Percentiles rank a stretch among this genome's conserved stretches.
phyloP scores from a whole-genome alignment of 2,329 filamentous ascomycete species.

The Botrytis galanthina region DNA sequence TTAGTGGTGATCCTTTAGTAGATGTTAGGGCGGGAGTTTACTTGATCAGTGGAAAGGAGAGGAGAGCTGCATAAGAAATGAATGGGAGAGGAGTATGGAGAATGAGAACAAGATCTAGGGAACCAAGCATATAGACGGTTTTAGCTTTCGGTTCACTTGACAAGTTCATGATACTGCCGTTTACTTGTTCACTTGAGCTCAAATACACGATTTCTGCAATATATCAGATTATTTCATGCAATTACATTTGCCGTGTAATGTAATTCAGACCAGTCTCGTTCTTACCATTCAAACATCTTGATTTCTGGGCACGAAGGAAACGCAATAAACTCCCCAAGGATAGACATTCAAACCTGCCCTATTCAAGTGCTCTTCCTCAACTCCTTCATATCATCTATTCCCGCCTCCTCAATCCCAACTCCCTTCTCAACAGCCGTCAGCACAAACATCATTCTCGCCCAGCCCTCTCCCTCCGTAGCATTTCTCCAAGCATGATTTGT shows the following conservation, averaged over 20 bases:
- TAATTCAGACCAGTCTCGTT: neutral
- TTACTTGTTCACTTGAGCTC: neutral
- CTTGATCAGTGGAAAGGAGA: slow-evolving; percentile 52
- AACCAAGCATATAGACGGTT: too few relatives aligned
- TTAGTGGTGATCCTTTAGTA: slow-evolving; percentile 54
- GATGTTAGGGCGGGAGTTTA: slow-evolving; percentile 56
- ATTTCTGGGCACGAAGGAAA: neutral
- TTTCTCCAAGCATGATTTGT: slow-evolving; percentile 46
- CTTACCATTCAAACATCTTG: accelerated
- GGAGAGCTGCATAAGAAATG: slow-evolving; percentile 39
- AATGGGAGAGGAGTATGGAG: neutral
- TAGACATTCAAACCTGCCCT: too few relatives aligned
- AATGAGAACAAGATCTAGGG: neutral
- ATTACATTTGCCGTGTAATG: neutral
- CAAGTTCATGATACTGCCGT: neutral
- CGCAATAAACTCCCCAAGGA: accelerated
- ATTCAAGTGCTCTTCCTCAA: neutral
- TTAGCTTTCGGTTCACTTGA: neutral
- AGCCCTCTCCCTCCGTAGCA: slow-evolving; percentile 24
- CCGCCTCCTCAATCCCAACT: slow-evolving; percentile 25
- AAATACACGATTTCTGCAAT: neutral
- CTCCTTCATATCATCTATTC: slow-evolving; percentile 21
- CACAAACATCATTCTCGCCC: slow-evolving; percentile 36
- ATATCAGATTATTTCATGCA: neutral
- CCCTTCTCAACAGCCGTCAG: slow-evolving; percentile 23